Conservation (phyloP, 2,329 filamentous ascomycete genomes). For the Xylariaceae sp. region DNA sequence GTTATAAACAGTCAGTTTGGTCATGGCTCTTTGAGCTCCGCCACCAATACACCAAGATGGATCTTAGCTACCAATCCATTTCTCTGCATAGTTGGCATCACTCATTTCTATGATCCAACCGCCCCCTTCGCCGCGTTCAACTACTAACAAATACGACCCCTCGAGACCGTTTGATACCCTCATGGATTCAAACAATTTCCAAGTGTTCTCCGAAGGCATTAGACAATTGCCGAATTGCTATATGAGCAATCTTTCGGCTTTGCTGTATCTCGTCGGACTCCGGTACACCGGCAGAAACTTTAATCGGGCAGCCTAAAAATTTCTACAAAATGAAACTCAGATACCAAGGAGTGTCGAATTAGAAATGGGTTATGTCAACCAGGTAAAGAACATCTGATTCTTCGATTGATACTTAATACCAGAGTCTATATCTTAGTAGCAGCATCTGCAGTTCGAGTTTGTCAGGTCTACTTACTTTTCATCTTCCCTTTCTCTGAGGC, state of each 20-base stretch:
- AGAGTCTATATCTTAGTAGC: constrained; percentile 13
- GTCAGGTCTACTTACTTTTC: not conserved
- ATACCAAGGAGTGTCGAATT: too few relatives aligned
- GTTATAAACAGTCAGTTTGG: not conserved
- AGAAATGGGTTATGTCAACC: constrained; percentile 3
- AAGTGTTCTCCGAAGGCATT: not conserved
- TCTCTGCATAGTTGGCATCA: too few relatives aligned
- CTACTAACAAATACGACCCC: too few relatives aligned
- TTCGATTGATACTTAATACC: too few relatives aligned
- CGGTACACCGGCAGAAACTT: not conserved
- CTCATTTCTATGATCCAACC: too few relatives aligned
- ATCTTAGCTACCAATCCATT: too few relatives aligned
- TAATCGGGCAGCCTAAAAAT: not conserved
- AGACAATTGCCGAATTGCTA: not conserved
- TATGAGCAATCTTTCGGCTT: not conserved
- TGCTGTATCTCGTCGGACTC: not conserved
- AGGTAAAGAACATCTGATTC: too few relatives aligned
- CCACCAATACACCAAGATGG: too few relatives aligned
- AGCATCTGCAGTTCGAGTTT: not conserved
- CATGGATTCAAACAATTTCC: too few relatives aligned
- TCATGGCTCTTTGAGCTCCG: too few relatives aligned
- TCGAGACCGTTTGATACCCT: not conserved
- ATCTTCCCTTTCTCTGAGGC: not conserved
- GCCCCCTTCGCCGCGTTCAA: too few relatives aligned
- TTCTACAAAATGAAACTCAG: not conserved